Percentiles rank a stretch among this genome's conserved stretches.
Evolutionary conservation across 305 asterid genomes (phyloP).

Genomic region (Fraxinus sp.): DNA sequence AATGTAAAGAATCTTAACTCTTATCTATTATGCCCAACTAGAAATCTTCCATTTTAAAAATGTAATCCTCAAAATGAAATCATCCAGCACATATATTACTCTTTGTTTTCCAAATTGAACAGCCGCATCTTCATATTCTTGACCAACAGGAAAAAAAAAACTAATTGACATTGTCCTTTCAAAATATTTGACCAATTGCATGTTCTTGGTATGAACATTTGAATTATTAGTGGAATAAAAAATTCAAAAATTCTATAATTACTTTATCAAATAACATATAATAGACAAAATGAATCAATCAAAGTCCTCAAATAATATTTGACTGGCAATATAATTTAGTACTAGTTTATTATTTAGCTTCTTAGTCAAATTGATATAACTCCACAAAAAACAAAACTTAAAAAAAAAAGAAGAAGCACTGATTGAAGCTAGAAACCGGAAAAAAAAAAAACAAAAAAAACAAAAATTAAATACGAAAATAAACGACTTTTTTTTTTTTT

Average conservation of each 20-base stretch:
- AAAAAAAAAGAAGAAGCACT: neutral
- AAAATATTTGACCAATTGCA: neutral
- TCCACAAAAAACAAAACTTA: neutral
- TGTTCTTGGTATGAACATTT: neutral
- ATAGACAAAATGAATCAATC: slow-evolving; percentile 25
- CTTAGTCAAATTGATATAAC: slow-evolving; percentile 27
- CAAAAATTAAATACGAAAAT: neutral
- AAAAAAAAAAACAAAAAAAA: neutral
- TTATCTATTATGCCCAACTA: slow-evolving; percentile 5
- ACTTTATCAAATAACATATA: slow-evolving; percentile 18
- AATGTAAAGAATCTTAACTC: neutral
- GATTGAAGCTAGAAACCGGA: neutral
- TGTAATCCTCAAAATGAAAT: slow-evolving; percentile 3
- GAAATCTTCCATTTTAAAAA: slow-evolving; percentile 10
- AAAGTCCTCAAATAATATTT: slow-evolving; percentile 22
- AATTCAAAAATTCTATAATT: neutral
- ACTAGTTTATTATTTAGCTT: slow-evolving; percentile 1
- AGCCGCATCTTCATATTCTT: neutral
- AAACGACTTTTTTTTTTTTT: no score
- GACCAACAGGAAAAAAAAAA: neutral
- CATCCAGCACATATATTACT: slow-evolving; percentile 3
- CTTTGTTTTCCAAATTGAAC: slow-evolving; percentile 15
- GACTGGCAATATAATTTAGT: slow-evolving; percentile 22
- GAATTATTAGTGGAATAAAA: neutral
- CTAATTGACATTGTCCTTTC: neutral